Base-by-base conservation (phyloP, 441 rosid genomes). In the Manihot esculenta region DNA sequence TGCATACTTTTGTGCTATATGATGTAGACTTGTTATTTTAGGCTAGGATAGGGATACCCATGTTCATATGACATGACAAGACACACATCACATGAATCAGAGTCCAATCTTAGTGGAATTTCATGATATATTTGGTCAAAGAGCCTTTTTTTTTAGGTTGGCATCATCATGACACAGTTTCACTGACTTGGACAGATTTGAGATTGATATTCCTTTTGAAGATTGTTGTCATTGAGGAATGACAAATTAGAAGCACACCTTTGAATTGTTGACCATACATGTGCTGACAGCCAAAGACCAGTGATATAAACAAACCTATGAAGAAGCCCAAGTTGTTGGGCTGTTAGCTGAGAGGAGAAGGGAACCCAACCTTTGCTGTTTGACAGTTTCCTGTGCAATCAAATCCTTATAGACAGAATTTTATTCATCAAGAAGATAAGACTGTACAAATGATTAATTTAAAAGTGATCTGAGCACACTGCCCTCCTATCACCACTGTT, bases 331-430 rank as follows among this genome's bases (percentile, higher is more conserved):
- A 20, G 20, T 0, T 62, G 9, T 62, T 21, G 3, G 41, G 30
- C 67, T 63, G 53, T 23, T 27, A 44, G 67, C 21, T 64, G 68
- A 27, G 49, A 26, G 27, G 41, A 35, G 41, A 5, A 35, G 35
- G 27, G n/a, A 44, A 13, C n/a, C 30, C 14, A 44, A 23, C 9
- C 51, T 42, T 35, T 2, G 41, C 41, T 35, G 41, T 35, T 23
- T 20, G 23, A 62, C 26, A 13, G 33, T 63, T 62, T 14, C 14
- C 58, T 51, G 24, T 66, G 59, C 47, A 50, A n/a, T 66, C 60
- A 66, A 45, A 66, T 20, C n/a, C 23, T 63, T 64, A 21, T 14
- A 64, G 18, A 23, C 3, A 63, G 33, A 12, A 44, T 45, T 27
- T 49, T 41, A 14, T 65, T 30, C 15, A 62, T 9, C 6, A 35